Percentiles rank a stretch among this genome's conserved stretches.
Conservation (phyloP, 1,139 yeast genomes). For the Kurtzmaniella quercitrusa region DNA sequence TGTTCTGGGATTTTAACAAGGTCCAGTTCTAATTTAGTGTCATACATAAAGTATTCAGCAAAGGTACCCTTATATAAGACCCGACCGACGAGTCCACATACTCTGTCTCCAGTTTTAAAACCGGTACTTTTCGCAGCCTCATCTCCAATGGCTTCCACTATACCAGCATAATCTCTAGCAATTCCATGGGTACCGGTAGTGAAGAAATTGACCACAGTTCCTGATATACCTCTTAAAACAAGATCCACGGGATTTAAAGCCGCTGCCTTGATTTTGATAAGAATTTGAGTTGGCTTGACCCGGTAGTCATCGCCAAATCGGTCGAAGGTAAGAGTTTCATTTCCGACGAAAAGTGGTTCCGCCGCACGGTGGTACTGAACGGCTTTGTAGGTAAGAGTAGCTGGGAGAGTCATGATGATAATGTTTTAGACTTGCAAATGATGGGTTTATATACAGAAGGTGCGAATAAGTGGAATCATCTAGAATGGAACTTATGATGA, state of each 20-base stretch:
- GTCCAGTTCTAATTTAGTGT: constrained; percentile 40
- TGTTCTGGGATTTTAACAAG: constrained; percentile 45
- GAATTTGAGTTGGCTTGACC: constrained; percentile 39
- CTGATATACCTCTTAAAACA: constrained; percentile 38
- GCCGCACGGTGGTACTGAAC: background rate
- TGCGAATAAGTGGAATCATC: background rate
- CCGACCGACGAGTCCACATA: constrained; percentile 52
- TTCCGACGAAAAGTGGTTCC: background rate
- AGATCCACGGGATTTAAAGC: constrained; percentile 70
- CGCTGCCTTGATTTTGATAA: constrained; percentile 57
- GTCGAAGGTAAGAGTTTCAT: background rate
- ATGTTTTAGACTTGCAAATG: background rate
- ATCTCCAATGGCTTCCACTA: constrained; percentile 55
- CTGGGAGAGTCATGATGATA: background rate
- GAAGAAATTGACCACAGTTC: constrained; percentile 26
- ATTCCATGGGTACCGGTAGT: constrained; percentile 43
- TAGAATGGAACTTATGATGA: background rate
- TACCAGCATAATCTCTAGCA: constrained; percentile 71
- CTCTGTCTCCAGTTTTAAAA: constrained; percentile 58
- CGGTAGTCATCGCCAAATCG: constrained; percentile 28
- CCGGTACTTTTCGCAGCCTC: constrained; percentile 22
- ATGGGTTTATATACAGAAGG: background rate
- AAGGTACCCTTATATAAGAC: constrained; percentile 49
- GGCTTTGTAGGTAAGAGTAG: background rate
- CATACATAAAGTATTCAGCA: constrained; percentile 37